Conservation (phyloP, 1,284 basidiomycete genomes). For the Fomitopsis pinicola region DNA sequence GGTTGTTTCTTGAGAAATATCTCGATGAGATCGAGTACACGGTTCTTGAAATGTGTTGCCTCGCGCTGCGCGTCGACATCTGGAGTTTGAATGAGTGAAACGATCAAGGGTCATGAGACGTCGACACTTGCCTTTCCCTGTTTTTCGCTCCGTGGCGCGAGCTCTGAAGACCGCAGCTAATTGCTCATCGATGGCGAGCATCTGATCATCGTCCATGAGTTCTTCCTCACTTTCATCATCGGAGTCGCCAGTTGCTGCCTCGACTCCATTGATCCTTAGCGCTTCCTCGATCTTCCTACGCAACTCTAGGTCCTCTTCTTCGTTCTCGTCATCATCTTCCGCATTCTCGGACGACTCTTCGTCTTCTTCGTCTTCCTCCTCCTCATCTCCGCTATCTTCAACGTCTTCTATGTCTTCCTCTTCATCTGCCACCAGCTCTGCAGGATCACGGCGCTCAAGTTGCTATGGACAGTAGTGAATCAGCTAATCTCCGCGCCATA, state of each 20-base stretch:
- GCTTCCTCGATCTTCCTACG: constrained; percentile 77
- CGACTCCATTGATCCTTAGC: constrained; percentile 69
- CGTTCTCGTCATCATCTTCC: constrained; percentile 45
- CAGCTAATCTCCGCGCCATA: constrained; percentile 2
- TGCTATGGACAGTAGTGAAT: constrained; percentile 48
- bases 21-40: constrained; percentile 90
- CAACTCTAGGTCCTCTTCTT: constrained; percentile 62
- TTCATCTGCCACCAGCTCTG: constrained; percentile 45
- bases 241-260: constrained; percentile 45
- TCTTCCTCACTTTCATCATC: constrained; percentile 56
- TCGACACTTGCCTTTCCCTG: constrained; percentile 50
- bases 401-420: constrained; percentile 41
- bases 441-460: constrained; percentile 70
- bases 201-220: constrained; percentile 93
- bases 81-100: constrained; percentile 18
- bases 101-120: not conserved
- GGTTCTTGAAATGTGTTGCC: constrained; percentile 92
- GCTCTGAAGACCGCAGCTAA: constrained; percentile 86
- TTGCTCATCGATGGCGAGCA: constrained; percentile 94
- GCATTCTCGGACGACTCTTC: constrained; percentile 35
- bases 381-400: constrained; percentile 32
- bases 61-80: constrained; percentile 71
- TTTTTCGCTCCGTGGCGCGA: constrained; percentile 58
- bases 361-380: constrained; percentile 31
- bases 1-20: constrained; percentile 77